Base-by-base conservation (phyloP, 1,284 basidiomycete genomes). In the Anthracocystis panici-leucophaei region DNA sequence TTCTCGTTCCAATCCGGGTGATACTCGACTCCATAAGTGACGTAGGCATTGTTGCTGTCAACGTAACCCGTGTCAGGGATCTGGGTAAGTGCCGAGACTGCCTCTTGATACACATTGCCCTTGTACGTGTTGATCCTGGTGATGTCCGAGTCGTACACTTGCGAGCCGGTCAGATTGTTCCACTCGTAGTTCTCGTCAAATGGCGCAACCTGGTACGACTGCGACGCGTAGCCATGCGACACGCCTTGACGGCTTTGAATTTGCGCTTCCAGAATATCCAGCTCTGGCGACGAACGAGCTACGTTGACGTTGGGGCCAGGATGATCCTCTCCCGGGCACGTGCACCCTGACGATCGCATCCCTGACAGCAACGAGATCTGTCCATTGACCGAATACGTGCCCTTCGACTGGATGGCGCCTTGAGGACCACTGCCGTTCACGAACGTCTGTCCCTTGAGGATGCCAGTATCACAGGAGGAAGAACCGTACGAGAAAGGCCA, bases 171-270 rank as follows among this genome's bases (percentile, higher is more conserved):
- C 7, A 59, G 63, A 23, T 77, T 58, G 56, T 66, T 56, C 82
- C 83, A 84, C 44, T 78, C 68, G 68, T 82, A 83, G 44, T 54
- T 57, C 16, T 69, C 46, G 51, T 84, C 82, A 49, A 84, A 85
- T 4, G 85, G 85, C 2, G 84, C 85, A 18, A 81, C 67, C 61
- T 85, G 84, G 59, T 80, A 77, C 3, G 84, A 84, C 72, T 81
- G 75, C 61, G 82, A 85, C 3, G 80, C 83, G 14, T 62, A 76
- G 6, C 76, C 74, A 51, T 66, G 77, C 46, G 61, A 59, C 53
- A 48, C 69, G 25, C 82, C 84, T 8, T 57, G 46, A 33, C 68
- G 72, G 18, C 51, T 83, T 90, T 91, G 86, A 88, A 87, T 87
- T 75, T 90, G 88, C 8, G 82, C 80, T 63, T 86, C 84, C 53